Evolutionary conservation across 257 asterid species (phyloP).

Genomic region (Datura wrightii): DNA sequence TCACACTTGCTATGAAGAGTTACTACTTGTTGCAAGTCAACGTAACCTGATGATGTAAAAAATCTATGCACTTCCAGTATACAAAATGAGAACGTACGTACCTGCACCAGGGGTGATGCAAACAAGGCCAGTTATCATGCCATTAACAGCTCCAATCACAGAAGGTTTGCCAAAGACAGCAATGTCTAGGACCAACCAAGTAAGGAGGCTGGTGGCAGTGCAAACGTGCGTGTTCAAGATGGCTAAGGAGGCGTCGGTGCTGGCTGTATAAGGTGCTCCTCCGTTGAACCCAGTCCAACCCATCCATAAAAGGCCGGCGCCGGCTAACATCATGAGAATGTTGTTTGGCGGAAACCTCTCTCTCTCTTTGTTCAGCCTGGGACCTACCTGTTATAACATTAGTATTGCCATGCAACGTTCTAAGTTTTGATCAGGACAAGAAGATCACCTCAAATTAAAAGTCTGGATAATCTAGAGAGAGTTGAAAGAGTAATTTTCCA

Average conservation of each 20-base stretch:
- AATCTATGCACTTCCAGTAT: not conserved
- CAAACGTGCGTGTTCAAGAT: constrained; percentile 64
- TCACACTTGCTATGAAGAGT: not conserved
- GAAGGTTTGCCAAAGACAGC: constrained; percentile 55
- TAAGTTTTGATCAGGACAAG: constrained; percentile 7
- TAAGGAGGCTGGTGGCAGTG: constrained; percentile 60
- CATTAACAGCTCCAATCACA: constrained; percentile 55
- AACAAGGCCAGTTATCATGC: constrained; percentile 62
- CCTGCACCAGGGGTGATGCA: constrained; percentile 71
- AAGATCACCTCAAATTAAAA: not conserved
- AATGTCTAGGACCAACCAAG: constrained; percentile 58
- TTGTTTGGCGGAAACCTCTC: constrained; percentile 55
- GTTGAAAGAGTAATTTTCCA: constrained; percentile 4
- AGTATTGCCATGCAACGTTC: not conserved
- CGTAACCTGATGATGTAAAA: no score
- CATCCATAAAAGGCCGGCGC: constrained; percentile 67
- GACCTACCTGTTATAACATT: constrained; percentile 54
- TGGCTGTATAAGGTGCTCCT: constrained; percentile 63
- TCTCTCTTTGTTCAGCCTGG: constrained; percentile 50
- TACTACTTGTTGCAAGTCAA: no score
- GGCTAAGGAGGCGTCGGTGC: constrained; percentile 49
- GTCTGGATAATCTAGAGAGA: not conserved
- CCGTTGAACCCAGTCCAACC: constrained; percentile 80
- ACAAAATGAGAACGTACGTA: constrained; percentile 6
- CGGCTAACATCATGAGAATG: constrained; percentile 54